These are phyloP conservation scores for Pelargonium australe DNA, from an alignment of 441 rosid genomes.

Conservation along the genomic window DNA sequence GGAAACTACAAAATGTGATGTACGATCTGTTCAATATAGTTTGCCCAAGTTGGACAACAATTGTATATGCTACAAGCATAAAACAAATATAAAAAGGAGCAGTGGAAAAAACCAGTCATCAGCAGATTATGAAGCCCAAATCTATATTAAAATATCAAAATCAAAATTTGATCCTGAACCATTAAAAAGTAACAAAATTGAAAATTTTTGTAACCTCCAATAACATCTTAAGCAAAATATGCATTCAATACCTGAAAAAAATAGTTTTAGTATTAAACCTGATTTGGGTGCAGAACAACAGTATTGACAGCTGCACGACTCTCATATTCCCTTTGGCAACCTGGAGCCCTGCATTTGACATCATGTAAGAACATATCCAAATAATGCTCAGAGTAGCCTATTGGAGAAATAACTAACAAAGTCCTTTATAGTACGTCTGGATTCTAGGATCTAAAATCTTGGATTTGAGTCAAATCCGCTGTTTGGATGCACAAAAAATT, in stretches of 20 bases:
- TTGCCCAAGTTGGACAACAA: neutral
- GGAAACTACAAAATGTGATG: neutral
- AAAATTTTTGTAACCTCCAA: neutral
- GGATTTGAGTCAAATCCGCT: too few species aligned
- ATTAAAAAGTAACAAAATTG: neutral
- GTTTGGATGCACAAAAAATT: too few species aligned
- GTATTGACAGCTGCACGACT: slow-evolving; percentile 91
- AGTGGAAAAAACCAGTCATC: neutral
- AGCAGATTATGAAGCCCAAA: neutral
- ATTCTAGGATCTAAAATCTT: too few species aligned
- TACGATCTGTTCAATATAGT: neutral
- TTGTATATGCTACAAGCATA: neutral
- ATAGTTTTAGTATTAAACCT: slow-evolving; percentile 38
- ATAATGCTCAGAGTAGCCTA: slow-evolving; percentile 6
- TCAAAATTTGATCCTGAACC: neutral
- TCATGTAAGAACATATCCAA: slow-evolving; percentile 13
- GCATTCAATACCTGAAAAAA: neutral
- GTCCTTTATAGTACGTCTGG: too few species aligned
- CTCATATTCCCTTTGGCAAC: slow-evolving; percentile 94
- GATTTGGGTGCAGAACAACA: slow-evolving; percentile 91
- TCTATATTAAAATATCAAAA: too few species aligned
- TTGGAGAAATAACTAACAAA: neutral
- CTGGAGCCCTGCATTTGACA: slow-evolving; percentile 68
- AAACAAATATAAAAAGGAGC: neutral
- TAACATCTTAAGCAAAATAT: neutral